A percentile compares a stretch with the other conserved stretches of the same genome.
phyloP scores from a whole-genome alignment of 305 asterid genomes.

The Petunia hybrid region DNA sequence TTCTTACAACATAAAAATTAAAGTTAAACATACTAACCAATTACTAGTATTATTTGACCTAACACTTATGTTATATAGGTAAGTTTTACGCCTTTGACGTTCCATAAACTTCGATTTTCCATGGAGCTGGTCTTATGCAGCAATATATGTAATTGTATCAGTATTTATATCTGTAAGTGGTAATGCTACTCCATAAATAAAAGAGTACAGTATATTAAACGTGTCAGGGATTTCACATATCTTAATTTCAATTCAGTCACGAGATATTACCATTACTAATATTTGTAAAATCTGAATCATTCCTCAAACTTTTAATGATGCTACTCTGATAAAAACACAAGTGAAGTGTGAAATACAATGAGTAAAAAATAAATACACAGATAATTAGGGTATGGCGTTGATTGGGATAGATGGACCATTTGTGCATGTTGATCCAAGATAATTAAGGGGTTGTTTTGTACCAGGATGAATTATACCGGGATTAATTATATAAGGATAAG shows the following conservation, averaged over 20 bases:
- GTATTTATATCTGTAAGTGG: too few species aligned
- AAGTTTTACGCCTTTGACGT: too few species aligned
- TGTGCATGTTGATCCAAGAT: neutral
- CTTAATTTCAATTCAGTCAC: neutral
- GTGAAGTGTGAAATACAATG: neutral
- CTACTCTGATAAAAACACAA: neutral
- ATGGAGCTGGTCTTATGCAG: too few species aligned
- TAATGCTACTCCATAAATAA: too few species aligned
- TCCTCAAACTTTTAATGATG: neutral
- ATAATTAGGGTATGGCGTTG: constrained; percentile 48
- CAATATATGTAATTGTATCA: too few species aligned
- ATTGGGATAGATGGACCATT: constrained; percentile 51
- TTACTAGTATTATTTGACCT: too few species aligned
- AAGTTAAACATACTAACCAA: too few species aligned
- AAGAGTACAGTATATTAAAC: too few species aligned
- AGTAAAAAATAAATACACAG: constrained; percentile 1
- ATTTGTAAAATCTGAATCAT: neutral
- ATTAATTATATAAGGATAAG: neutral
- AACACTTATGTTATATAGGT: too few species aligned
- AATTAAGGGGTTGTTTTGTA: neutral
- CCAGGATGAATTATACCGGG: neutral
- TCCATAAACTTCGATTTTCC: too few species aligned
- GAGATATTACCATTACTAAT: neutral
- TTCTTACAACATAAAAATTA: too few species aligned
- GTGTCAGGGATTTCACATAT: neutral